phyloP scores from a whole-genome alignment of 768 basidiomycete genomes.

The Boletellus sp. region DNA sequence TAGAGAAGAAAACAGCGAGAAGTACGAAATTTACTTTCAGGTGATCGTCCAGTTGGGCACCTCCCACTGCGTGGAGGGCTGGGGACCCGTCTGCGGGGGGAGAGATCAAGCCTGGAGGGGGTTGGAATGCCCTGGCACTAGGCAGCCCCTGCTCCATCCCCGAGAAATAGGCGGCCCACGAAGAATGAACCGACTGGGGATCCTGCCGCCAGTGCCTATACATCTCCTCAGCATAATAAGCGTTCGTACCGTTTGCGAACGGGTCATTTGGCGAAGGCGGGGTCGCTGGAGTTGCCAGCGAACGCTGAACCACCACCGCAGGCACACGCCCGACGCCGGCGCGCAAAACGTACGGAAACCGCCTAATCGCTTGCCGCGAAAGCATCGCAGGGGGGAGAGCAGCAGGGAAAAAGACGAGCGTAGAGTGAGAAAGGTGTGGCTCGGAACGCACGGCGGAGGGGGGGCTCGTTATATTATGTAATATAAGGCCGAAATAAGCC shows the following conservation, averaged over 20 bases:
- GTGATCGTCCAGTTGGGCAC: conserved; percentile 86
- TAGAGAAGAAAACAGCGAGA: neutral
- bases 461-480: conserved; percentile 13
- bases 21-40: conserved; percentile 62
- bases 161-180: conserved; percentile 93
- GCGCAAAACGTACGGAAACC: conserved; percentile 31
- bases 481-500: conserved; percentile 13
- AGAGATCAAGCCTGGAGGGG: conserved; percentile 72
- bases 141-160: conserved; percentile 87
- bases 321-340: conserved; percentile 15
- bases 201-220: conserved; percentile 90
- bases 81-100: conserved; percentile 78
- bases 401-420: neutral
- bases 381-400: conserved; percentile 28
- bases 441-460: conserved; percentile 1
- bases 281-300: conserved; percentile 46
- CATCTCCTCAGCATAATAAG: conserved; percentile 97
- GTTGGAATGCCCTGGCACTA: conserved; percentile 77
- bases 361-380: conserved; percentile 35
- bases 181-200: conserved; percentile 86
- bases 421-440: neutral
- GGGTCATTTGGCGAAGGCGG: conserved; percentile 74
- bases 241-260: conserved; percentile 92
- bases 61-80: conserved; percentile 61
- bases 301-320: conserved; percentile 25